Evolutionary conservation across 306 rosid species (phyloP), one percentile per base, ranked within the genome.

Genomic region (Pachyrhizus erosus): DNA sequence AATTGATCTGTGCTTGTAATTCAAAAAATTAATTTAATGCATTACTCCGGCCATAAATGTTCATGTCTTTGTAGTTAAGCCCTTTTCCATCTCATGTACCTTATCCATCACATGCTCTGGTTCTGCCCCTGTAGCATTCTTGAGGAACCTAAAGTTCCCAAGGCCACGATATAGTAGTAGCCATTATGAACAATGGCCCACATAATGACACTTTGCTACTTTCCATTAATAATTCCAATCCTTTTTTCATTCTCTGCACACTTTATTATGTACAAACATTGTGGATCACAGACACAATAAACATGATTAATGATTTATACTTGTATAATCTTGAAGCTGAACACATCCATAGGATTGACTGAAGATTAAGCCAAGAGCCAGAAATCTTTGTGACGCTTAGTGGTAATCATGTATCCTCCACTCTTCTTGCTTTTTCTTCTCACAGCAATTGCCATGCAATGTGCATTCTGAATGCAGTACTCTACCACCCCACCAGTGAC

Each of bases 381-480:
- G 86, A 96, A 96, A 85, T 96, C 99, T 81, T 92, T 96, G 85
- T 96, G 99, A 18, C 97, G 94, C 77, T 96, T 96, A 1, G 98
- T 96, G 43, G 98, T 96, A 66, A 96, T 92, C 97, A 96, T 89
- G 70, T 96, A 96, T 0, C 99, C 99, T 55, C 98, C 99, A 70
- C 79, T 79, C 66, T 92, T 92, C 81, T 90, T 91, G 81, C 93
- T 81, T 74, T 95, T 95, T 86, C 95, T 89, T 64, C 98, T 86
- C 81, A 95, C 98, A 11, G 98, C 99, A 78, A 96, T 87, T 17
- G 97, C 97, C 99, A 96, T 93, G 88, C 99, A 93, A 40, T 84
- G 87, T 7, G 98, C 97, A 82, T 96, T 96, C 70, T 96, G 93
- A 12, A 96, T 91, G 76, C 98, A 93, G 78, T 93, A 91, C 87